Conservation (phyloP, 176 grass and related monocot genomes). For the Zea luxurians region DNA sequence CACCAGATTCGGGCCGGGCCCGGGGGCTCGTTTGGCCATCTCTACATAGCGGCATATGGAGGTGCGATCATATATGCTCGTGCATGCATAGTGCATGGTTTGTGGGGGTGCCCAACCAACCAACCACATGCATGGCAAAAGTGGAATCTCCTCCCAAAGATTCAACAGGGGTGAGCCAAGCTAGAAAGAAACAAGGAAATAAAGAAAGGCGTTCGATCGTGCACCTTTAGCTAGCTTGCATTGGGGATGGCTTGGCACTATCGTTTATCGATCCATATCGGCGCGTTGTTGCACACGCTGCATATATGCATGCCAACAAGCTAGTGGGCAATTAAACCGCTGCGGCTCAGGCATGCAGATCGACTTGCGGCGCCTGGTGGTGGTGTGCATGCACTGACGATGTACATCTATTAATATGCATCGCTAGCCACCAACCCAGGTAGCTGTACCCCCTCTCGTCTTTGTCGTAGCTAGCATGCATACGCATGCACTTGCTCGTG, state of each 20-base stretch:
- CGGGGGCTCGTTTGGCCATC: too few species aligned
- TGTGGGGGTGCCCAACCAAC: slow-evolving; percentile 16
- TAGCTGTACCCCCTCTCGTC: too few species aligned
- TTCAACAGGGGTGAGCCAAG: slow-evolving; percentile 7
- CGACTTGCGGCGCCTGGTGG: neutral
- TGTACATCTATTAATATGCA: too few species aligned
- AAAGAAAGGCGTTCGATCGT: slow-evolving; percentile 8
- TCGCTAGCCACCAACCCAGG: too few species aligned
- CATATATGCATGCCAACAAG: neutral
- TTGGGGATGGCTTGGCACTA: slow-evolving; percentile 34
- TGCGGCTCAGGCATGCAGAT: neutral
- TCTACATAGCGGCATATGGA: neutral
- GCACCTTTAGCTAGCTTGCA: slow-evolving; percentile 17
- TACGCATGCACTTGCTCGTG: too few species aligned
- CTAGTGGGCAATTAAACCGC: neutral
- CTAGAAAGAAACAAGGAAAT: neutral
- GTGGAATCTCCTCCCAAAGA: slow-evolving; percentile 36
- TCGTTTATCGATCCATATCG: neutral
- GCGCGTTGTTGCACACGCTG: neutral
- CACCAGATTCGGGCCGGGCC: too few species aligned
- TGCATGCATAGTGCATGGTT: neutral
- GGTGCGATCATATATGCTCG: neutral
- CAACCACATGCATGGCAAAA: slow-evolving; percentile 44
- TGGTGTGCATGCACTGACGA: neutral
- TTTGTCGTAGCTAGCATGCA: too few species aligned